phyloP scores from a whole-genome alignment of 805 yeast species.

The Saccharomycopsis synnaedendra region DNA sequence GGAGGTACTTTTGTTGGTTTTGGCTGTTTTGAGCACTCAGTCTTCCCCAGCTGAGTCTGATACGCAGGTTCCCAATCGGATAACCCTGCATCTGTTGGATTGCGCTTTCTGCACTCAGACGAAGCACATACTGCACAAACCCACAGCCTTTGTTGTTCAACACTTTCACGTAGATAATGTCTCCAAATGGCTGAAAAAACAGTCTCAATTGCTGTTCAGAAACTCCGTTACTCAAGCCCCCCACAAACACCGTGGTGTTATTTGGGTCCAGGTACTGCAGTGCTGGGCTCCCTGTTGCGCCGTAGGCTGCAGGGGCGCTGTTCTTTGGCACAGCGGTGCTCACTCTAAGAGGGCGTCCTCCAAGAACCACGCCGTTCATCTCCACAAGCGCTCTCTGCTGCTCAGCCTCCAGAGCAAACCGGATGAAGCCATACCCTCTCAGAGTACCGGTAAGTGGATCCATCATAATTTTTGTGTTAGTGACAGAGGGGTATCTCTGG shows the following conservation, averaged over 20 bases:
- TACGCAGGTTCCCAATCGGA: slow-evolving; percentile 73
- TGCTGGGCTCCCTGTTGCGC: not conserved
- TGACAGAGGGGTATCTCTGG: slow-evolving; percentile 58
- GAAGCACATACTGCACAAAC: slow-evolving; percentile 68
- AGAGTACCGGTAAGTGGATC: slow-evolving; percentile 62
- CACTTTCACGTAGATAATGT: slow-evolving; percentile 64
- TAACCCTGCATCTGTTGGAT: slow-evolving; percentile 83
- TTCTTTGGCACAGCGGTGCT: slow-evolving; percentile 51
- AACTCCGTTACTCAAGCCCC: slow-evolving; percentile 48
- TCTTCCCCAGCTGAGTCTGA: slow-evolving; percentile 84
- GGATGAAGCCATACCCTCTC: slow-evolving; percentile 86
- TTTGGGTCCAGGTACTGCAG: slow-evolving; percentile 62
- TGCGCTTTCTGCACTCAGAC: slow-evolving; percentile 79
- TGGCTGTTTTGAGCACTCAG: slow-evolving; percentile 25
- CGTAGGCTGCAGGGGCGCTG: slow-evolving; percentile 17
- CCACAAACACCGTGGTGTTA: slow-evolving; percentile 66
- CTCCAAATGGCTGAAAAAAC: slow-evolving; percentile 59
- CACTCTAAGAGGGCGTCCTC: slow-evolving; percentile 69
- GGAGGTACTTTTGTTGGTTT: slow-evolving; percentile 17
- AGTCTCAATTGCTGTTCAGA: slow-evolving; percentile 51
- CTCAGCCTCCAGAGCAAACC: slow-evolving; percentile 52
- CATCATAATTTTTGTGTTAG: slow-evolving; percentile 66
- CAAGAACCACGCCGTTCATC: slow-evolving; percentile 69
- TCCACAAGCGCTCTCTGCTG: slow-evolving; percentile 64
- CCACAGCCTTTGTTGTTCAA: slow-evolving; percentile 75